Conservation (phyloP, 495 filamentous ascomycete genomes). For the Penicilliopsis zonata region DNA sequence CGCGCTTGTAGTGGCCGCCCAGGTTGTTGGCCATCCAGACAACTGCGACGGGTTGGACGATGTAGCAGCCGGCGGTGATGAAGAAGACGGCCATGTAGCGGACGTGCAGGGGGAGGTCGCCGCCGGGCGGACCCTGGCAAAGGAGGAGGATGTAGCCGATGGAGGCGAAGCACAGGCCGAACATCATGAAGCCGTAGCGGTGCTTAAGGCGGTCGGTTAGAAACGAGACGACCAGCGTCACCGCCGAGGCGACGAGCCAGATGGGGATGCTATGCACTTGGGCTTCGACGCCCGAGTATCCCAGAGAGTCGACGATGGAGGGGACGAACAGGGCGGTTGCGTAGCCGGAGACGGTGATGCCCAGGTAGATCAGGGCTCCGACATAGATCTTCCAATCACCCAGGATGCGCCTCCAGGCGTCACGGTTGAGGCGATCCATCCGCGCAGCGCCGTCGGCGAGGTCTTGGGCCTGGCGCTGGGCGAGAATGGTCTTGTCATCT, state of each 20-base stretch:
- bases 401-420: slow-evolving; percentile 26
- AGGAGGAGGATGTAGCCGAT: slow-evolving; percentile 31
- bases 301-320: slow-evolving; percentile 29
- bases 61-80: slow-evolving; percentile 23
- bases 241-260: slow-evolving; percentile 25
- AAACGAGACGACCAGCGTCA: slow-evolving; percentile 24
- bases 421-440: slow-evolving; percentile 31
- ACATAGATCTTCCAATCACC: slow-evolving; percentile 41
- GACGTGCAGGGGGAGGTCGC: slow-evolving; percentile 8
- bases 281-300: slow-evolving; percentile 20
- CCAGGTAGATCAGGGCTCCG: slow-evolving; percentile 27
- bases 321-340: slow-evolving; percentile 33
- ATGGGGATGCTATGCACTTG: slow-evolving; percentile 31
- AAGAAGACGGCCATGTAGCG: slow-evolving; percentile 34
- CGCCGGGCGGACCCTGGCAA: slow-evolving; percentile 9
- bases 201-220: slow-evolving; percentile 25
- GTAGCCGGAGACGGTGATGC: slow-evolving; percentile 30
- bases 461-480: slow-evolving; percentile 25
- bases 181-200: slow-evolving; percentile 29
- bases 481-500: slow-evolving; percentile 27
- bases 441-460: slow-evolving; percentile 22
- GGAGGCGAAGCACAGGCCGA: slow-evolving; percentile 21
- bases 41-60: slow-evolving; percentile 21
- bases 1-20: slow-evolving; percentile 39
- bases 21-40: slow-evolving; percentile 37